Base-by-base conservation (phyloP, 345 rosid genomes). In the Melastoma malabathricum region DNA sequence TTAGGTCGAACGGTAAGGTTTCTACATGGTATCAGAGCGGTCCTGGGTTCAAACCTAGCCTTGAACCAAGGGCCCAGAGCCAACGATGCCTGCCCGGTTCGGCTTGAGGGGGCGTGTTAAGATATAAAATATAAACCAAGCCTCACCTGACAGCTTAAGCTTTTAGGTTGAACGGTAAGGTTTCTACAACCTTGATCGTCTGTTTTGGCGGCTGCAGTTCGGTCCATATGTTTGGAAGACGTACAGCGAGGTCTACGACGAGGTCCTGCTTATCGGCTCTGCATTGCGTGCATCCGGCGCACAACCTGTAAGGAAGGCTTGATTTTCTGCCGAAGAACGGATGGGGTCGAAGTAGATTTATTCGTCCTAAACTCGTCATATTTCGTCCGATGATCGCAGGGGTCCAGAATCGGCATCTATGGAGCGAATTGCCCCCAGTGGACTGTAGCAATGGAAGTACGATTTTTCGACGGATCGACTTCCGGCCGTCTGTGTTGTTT, bases 361-460 rank as follows among this genome's bases (percentile, higher is more conserved):
- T 6, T 38, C 46, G 14, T 38, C 29, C 43, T 43, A n/a, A 39
- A 45, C 10, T 44, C 31, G 23, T 25, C 50, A 18, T 22, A 22
- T 25, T 46, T 16, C 47, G 22, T 34, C 41, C 52, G 19, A 38
- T 48, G 51, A 17, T 59, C 46, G 54, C 64, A 92, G 98, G 98
- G 95, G 10, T 66, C 69, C 54, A 83, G 85, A 31, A 64, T 92
- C 61, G 98, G 98, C 39, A 75, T 92, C 27, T 92, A 84, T 51
- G 98, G 98, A 67, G 71, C 81, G 23, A 92, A 92, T 67, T 86
- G 98, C 63, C 98, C 96, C 5, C 82, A 92, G 46, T 92, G 98
- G 98, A 73, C 81, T 72, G 70, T 72, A 58, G 95, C 96, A 18
- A 92, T 92, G 98, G 93, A 92, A 93, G 98, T 86, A 51, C 60